A percentile compares a stretch with the other conserved stretches of the same genome.
Evolutionary conservation across 2,329 filamentous ascomycete genomes (phyloP).

Genomic region (Monosporascus sp.): DNA sequence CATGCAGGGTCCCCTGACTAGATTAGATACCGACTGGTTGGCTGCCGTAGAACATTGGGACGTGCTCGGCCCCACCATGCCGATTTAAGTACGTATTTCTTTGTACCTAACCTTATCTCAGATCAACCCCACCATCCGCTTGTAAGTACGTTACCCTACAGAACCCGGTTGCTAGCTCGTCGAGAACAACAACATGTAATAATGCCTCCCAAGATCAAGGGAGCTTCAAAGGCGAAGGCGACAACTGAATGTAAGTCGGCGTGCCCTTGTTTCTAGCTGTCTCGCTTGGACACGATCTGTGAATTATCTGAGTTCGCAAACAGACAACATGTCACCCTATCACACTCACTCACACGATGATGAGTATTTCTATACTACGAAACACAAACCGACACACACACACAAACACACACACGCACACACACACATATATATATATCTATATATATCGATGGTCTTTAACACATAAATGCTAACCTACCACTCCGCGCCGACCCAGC

Average conservation of each 20-base stretch:
- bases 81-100: no score
- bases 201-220: conserved; percentile 29
- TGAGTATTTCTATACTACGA: no score
- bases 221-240: conserved; percentile 21
- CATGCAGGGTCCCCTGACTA: no score
- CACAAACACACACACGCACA: no score
- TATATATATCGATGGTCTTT: no score
- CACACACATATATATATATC: no score
- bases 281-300: neutral
- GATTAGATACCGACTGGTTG: no score
- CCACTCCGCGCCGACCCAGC: conserved; percentile 8
- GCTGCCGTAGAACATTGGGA: no score
- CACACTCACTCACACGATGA: no score
- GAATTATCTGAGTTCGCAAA: neutral
- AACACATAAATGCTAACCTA: no score
- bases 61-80: no score
- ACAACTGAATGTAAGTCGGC: conserved; percentile 19
- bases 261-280: conserved; percentile 1
- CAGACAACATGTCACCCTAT: neutral
- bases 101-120: conserved; percentile 1
- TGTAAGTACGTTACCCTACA: neutral
- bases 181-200: conserved; percentile 3
- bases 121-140: conserved; percentile 10
- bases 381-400: no score
- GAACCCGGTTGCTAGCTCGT: conserved; percentile 3